Percentiles rank a stretch among this genome's conserved stretches.
These are phyloP conservation scores for Ulmus americana DNA, from an alignment of 331 rosid species.

Conservation along the genomic window DNA sequence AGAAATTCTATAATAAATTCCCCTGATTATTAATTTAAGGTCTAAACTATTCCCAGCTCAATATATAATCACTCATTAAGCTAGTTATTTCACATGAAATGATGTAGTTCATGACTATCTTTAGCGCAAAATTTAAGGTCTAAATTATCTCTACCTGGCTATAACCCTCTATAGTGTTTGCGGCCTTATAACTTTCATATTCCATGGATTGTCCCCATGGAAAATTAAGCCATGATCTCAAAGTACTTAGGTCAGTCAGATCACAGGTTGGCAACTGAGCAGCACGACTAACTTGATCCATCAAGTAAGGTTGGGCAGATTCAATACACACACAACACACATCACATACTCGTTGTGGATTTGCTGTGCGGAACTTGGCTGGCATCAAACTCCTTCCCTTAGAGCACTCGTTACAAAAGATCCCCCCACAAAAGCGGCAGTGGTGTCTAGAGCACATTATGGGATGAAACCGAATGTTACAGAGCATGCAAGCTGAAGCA, in stretches of 20 bases:
- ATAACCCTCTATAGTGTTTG: constrained; percentile 20
- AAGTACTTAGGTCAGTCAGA: constrained; percentile 15
- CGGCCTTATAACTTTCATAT: constrained; percentile 20
- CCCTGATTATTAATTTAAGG: not conserved
- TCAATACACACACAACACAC: constrained; percentile 23
- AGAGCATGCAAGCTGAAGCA: constrained; percentile 24
- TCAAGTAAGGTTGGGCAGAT: constrained; percentile 16
- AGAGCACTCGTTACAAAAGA: constrained; percentile 19
- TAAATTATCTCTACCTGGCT: constrained; percentile 8
- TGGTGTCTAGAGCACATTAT: constrained; percentile 25
- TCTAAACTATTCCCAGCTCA: not conserved
- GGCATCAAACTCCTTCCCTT: constrained; percentile 19
- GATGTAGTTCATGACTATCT: not conserved
- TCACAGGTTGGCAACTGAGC: constrained; percentile 22
- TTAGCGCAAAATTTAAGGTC: not conserved
- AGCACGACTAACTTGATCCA: constrained; percentile 14
- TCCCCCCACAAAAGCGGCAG: constrained; percentile 22
- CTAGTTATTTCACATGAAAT: not conserved
- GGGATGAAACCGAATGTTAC: constrained; percentile 22
- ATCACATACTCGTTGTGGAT: constrained; percentile 20
- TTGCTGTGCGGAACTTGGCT: constrained; percentile 10
- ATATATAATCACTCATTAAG: not conserved
- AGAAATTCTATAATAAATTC: not conserved
- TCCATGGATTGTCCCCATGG: constrained; percentile 28
- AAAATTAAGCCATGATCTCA: constrained; percentile 25